Evolutionary conservation across 805 yeast genomes (phyloP).

Genomic region (Saturnispora saitoi): DNA sequence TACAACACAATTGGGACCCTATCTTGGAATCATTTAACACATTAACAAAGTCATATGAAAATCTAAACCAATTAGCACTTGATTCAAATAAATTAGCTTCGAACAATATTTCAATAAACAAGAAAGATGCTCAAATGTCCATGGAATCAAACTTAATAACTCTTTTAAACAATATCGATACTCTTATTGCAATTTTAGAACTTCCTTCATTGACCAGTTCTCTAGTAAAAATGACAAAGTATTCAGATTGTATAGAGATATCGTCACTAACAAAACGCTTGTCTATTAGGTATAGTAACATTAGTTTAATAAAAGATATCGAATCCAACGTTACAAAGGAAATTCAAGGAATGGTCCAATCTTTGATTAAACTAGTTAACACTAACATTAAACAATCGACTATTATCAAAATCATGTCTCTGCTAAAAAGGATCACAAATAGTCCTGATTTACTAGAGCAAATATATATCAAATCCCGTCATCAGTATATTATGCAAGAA

Average conservation of each 20-base stretch:
- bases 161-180: conserved; percentile 55
- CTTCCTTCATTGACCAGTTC: conserved; percentile 74
- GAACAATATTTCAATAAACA: neutral
- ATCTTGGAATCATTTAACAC: conserved; percentile 28
- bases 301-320: conserved; percentile 42
- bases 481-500: conserved; percentile 57
- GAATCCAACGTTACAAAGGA: conserved; percentile 46
- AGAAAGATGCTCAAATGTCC: neutral
- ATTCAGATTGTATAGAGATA: conserved; percentile 82
- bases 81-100: neutral
- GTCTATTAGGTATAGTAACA: conserved; percentile 56
- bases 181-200: conserved; percentile 69
- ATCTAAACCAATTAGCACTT: conserved; percentile 2
- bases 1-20: conserved; percentile 30
- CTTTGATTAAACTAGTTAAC: conserved; percentile 57
- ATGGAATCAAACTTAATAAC: conserved; percentile 18
- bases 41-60: conserved; percentile 1
- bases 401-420: conserved; percentile 68
- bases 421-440: conserved; percentile 25
- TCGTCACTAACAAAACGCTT: conserved; percentile 66
- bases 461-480: conserved; percentile 60
- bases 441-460: conserved; percentile 35
- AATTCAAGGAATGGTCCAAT: conserved; percentile 53
- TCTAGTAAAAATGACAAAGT: conserved; percentile 81
- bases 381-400: conserved; percentile 76